These are phyloP conservation scores for Eimeria falciformis DNA, from an alignment of 169 alveolate species.

Conservation along the genomic window DNA sequence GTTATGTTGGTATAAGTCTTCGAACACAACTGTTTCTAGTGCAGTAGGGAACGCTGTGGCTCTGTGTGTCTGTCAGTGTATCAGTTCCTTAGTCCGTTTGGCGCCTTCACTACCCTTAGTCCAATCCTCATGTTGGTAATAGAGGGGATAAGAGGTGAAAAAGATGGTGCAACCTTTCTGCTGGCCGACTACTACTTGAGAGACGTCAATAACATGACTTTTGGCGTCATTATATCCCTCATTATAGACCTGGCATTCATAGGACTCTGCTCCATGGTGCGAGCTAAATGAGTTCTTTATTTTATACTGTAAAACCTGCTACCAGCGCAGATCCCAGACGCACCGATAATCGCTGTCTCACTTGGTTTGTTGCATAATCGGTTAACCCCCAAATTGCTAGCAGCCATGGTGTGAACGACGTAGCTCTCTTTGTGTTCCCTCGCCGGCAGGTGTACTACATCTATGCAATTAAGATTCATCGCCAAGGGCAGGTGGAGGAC, in stretches of 20 bases:
- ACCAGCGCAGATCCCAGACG: no score
- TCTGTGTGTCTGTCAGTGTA: constrained; percentile 48
- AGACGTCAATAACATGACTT: constrained; percentile 56
- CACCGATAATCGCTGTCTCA: no score
- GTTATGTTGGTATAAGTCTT: no score
- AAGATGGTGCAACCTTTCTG: constrained; percentile 41
- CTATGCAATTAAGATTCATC: constrained; percentile 62
- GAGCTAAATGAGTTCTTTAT: neutral
- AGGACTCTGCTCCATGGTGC: constrained; percentile 47
- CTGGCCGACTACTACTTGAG: constrained; percentile 50
- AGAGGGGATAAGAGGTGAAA: constrained; percentile 38
- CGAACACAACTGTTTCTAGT: neutral
- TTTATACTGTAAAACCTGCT: no score
- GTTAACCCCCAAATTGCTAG: no score
- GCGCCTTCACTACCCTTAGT: constrained; percentile 64
- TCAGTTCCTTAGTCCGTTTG: constrained; percentile 66
- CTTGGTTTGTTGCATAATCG: no score
- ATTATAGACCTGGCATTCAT: constrained; percentile 67
- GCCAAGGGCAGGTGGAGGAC: constrained; percentile 72
- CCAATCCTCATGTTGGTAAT: constrained; percentile 47
- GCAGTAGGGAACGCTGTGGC: neutral
- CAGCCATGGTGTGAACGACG: neutral
- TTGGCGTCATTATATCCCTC: constrained; percentile 67
- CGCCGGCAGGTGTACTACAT: constrained; percentile 63
- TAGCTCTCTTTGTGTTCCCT: neutral